phyloP scores from a whole-genome alignment of 2,329 filamentous ascomycete species.

The Ophiostoma angusticollis region DNA sequence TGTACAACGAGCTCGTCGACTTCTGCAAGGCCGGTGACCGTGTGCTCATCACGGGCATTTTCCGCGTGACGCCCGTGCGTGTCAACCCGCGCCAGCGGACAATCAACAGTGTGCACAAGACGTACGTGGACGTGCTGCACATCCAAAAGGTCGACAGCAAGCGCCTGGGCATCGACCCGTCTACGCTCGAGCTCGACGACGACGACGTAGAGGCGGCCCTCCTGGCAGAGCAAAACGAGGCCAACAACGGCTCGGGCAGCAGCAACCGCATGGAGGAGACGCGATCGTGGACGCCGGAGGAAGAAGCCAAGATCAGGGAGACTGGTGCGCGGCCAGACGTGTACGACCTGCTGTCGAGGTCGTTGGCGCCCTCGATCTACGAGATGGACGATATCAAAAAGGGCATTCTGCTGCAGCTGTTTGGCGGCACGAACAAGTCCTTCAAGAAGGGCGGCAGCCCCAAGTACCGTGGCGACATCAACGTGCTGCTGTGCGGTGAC shows the following conservation, averaged over 20 bases:
- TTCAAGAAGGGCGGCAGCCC: slow-evolving; percentile 95
- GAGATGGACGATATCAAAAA: slow-evolving; percentile 99
- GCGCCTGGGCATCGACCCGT: slow-evolving; percentile 79
- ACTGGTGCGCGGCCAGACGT: slow-evolving; percentile 73
- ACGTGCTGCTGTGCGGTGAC: slow-evolving; percentile 90
- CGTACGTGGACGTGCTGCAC: slow-evolving; percentile 88
- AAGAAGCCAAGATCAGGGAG: slow-evolving; percentile 76
- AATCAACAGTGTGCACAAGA: slow-evolving; percentile 95
- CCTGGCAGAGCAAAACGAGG: slow-evolving; percentile 26
- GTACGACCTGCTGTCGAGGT: slow-evolving; percentile 83
- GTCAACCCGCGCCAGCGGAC: slow-evolving; percentile 87
- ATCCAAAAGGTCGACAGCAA: slow-evolving; percentile 95
- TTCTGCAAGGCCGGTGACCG: slow-evolving; percentile 96
- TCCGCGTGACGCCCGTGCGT: slow-evolving; percentile 85
- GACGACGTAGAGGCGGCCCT: slow-evolving; percentile 38
- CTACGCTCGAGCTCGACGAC: slow-evolving; percentile 65
- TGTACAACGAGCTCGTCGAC: slow-evolving; percentile 94
- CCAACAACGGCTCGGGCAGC: slow-evolving; percentile 38
- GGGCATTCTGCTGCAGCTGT: slow-evolving; percentile 89
- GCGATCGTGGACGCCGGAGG: slow-evolving; percentile 70
- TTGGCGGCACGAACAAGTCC: slow-evolving; percentile 94
- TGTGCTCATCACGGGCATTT: slow-evolving; percentile 91
- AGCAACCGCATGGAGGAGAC: slow-evolving; percentile 72
- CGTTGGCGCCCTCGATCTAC: slow-evolving; percentile 87
- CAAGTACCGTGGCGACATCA: slow-evolving; percentile 94